Conservation (phyloP, 495 filamentous ascomycete species). For the Alectoria sarmentosa region DNA sequence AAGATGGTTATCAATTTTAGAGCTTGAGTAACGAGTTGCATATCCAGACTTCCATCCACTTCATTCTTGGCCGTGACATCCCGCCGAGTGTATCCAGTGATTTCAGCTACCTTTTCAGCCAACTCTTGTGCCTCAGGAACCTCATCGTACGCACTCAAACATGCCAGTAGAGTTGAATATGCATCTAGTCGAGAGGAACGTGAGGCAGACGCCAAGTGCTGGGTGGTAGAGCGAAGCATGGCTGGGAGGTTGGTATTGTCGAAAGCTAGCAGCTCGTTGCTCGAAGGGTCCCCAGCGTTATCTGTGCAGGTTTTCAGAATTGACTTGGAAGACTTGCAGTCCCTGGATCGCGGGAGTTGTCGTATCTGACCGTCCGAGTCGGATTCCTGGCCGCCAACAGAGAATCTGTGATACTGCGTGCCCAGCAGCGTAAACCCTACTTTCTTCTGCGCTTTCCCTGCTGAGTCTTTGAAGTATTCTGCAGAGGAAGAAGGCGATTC, state of each 20-base stretch:
- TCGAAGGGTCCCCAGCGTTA: constrained; percentile 39
- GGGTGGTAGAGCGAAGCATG: constrained; percentile 78
- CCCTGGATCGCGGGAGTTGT: constrained; percentile 50
- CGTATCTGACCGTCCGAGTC: constrained; percentile 40
- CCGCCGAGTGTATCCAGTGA: constrained; percentile 71
- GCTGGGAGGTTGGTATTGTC: constrained; percentile 46
- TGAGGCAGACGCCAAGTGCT: constrained; percentile 67
- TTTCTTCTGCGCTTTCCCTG: constrained; percentile 51
- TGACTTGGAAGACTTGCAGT: constrained; percentile 67
- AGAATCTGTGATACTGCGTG: constrained; percentile 60
- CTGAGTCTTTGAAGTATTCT: constrained; percentile 32
- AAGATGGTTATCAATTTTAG: constrained; percentile 68
- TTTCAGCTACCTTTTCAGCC: constrained; percentile 61
- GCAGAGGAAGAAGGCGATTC: constrained; percentile 42
- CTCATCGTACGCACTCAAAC: constrained; percentile 69
- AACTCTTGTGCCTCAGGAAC: constrained; percentile 64
- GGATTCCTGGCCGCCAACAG: constrained; percentile 39
- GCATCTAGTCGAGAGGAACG: constrained; percentile 70
- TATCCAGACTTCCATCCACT: constrained; percentile 45
- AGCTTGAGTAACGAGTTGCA: constrained; percentile 63
- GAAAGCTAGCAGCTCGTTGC: constrained; percentile 31
- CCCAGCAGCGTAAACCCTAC: constrained; percentile 65
- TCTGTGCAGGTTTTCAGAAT: constrained; percentile 63
- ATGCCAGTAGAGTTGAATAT: constrained; percentile 70
- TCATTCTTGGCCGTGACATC: constrained; percentile 55